Evolutionary conservation across 805 yeast species (phyloP), one percentile per base, ranked within the genome.

Genomic region (Clavispora santaluciae): DNA sequence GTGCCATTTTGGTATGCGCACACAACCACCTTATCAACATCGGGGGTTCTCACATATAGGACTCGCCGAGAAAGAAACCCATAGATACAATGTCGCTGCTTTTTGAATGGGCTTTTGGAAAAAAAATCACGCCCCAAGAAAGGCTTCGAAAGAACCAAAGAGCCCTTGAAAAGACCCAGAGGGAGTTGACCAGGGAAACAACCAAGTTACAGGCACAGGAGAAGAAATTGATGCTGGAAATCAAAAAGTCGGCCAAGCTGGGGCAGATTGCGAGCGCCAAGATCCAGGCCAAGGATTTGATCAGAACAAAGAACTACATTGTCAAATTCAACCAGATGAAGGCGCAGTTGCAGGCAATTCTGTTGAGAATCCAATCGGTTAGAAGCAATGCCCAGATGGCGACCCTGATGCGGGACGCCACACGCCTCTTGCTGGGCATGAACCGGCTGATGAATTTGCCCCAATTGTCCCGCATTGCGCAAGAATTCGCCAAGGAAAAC

Each of bases 331-430:
- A 87, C 59, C 76, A 76, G 51, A 91, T 93, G 97, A 85, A 84
- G 64, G 90, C 96, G 3, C 98, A 91, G 64, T 66, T 93, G 44
- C 99, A 93, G 67, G 97, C 98, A 1, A 90, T 93, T 40, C 81
- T 95, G 16, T 71, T 93, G 49, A 71, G 99, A 45, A 83, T 93
- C 44, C 98, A 93, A 60, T 78, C 96, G 25, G 96, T 93, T 28
- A 72, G 98, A 46, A 81, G 93, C 48, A 89, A 90, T 55, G 95
- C 86, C 55, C 96, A 91, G 63, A 95, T 93, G 99, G 84, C 95
- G 36, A 78, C 75, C 51, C 84, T 95, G 23, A 91, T 93, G 97
- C 76, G 83, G 49, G 96, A 93, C 46, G 99, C 99, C 4, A 87
- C 96, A 0, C 72, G 81, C 39, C 67, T 93, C 38, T 69, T 93